Conservation (phyloP, 1,139 yeast species). For the Protomyces lactucae-debilis region DNA sequence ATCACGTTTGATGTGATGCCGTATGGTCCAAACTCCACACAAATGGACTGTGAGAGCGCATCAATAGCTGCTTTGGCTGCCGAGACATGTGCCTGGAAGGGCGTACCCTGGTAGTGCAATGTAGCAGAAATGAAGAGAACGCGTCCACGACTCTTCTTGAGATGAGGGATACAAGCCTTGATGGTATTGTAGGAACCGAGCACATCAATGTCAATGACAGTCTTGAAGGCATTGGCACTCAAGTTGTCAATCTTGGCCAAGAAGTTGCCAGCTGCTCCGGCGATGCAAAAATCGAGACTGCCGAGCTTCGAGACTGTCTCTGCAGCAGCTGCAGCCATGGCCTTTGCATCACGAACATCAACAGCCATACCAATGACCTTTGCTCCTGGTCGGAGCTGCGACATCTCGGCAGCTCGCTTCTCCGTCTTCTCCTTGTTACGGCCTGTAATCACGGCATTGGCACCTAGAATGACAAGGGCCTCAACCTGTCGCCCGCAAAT, state of each 20-base stretch:
- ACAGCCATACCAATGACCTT: conserved; percentile 62
- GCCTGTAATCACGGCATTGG: conserved; percentile 80
- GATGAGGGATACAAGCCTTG: conserved; percentile 50
- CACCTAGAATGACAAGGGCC: conserved; percentile 75
- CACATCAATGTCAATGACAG: conserved; percentile 78
- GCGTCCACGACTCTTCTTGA: conserved; percentile 59
- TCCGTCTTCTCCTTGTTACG: conserved; percentile 57
- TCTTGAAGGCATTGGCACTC: conserved; percentile 77
- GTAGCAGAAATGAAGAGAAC: conserved; percentile 77
- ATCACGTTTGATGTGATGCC: conserved; percentile 76
- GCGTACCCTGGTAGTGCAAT: conserved; percentile 72
- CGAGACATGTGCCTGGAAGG: conserved; percentile 54
- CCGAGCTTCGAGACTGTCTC: conserved; percentile 63
- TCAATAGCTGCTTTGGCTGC: conserved; percentile 96
- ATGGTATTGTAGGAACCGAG: conserved; percentile 82
- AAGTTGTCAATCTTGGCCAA: conserved; percentile 70
- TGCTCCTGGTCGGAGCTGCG: conserved; percentile 52
- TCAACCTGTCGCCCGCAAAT: conserved; percentile 45
- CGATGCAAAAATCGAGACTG: conserved; percentile 73
- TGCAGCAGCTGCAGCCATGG: conserved; percentile 58
- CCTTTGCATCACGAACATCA: conserved; percentile 68
- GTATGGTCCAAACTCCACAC: conserved; percentile 75
- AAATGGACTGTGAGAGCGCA: conserved; percentile 72
- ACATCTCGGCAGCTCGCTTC: conserved; percentile 62
- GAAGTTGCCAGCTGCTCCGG: conserved; percentile 96